Evolutionary conservation across 192 early-diverging fungal species (phyloP).

Genomic region (Cladochytrium replicatum): DNA sequence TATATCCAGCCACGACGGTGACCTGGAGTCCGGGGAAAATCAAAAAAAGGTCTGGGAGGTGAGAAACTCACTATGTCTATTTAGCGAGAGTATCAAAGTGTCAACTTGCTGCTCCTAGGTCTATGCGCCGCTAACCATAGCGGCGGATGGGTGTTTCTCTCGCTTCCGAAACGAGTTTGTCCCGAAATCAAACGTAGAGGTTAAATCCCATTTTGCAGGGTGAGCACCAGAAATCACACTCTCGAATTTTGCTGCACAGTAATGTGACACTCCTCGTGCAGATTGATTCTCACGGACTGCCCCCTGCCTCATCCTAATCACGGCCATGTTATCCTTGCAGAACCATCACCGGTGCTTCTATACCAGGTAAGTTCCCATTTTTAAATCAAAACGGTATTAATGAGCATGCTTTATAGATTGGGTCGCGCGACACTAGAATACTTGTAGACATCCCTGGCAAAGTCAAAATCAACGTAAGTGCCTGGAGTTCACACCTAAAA

Average conservation of each 20-base stretch:
- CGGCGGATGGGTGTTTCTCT: constrained; percentile 88
- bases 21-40: neutral
- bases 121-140: constrained; percentile 71
- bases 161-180: constrained; percentile 77
- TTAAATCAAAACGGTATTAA: too few species aligned
- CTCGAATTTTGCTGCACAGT: too few species aligned
- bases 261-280: constrained; percentile 9
- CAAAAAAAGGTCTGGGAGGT: too few species aligned
- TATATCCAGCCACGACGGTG: constrained; percentile 20
- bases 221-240: constrained; percentile 18
- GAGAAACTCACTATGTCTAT: neutral
- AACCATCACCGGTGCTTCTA: constrained; percentile 76
- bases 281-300: constrained; percentile 60
- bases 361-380: too few species aligned
- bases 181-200: constrained; percentile 33
- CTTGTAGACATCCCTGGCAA: constrained; percentile 85
- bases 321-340: constrained; percentile 85
- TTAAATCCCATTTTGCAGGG: constrained; percentile 65
- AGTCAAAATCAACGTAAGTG: constrained; percentile 55
- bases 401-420: too few species aligned
- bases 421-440: constrained; percentile 76
- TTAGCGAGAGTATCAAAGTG: neutral
- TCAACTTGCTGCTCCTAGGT: too few species aligned
- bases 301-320: constrained; percentile 71
- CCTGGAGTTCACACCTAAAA: too few species aligned